Base-by-base conservation (phyloP, 805 yeast genomes). In the Nakazawaea peltata region DNA sequence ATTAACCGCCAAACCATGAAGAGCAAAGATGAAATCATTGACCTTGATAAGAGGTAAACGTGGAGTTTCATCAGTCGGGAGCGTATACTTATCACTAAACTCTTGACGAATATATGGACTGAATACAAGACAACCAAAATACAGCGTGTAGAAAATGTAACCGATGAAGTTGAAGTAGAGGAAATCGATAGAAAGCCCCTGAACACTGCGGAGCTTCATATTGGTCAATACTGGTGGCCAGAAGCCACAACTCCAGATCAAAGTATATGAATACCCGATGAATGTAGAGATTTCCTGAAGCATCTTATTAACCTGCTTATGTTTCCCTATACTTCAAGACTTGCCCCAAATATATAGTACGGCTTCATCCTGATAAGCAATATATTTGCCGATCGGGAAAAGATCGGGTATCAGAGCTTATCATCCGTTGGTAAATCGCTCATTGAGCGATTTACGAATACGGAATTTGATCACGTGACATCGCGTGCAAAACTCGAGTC, bases 141-240 rank as follows among this genome's bases (percentile, higher is more conserved):
- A 58, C 3, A 49, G 22, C 1, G 59, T 43, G 38, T 57, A 57
- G 6, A 58, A 41, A 1, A 49, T 27, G 34, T 54, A 58, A 3
- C 63, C 63, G 30, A 53, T 43, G 5, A 48, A 44, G 41, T 57
- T 57, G 46, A 58, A 57, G 34, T 45, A 54, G 39, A 54, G 46
- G 37, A 54, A 58, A 34, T 58, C 63, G 3, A 58, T 44, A 1
- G 61, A 51, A 8, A 58, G 48, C 2, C 63, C 63, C 34, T 57
- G 59, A 15, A 58, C 55, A 2, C 57, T 50, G 34, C 48, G 49
- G 34, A 56, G 33, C 24, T 43, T 46, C 28, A 48, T 44, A 39
- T 57, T 57, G 18, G 58, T 49, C 3, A 58, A 39, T 16, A 57
- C 32, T 7, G 56, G 57, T 1, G 62, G 62, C 41, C 51, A 56